These are phyloP conservation scores for Xylariaceae sp. DNA, from an alignment of 2,329 filamentous ascomycete genomes.

Conservation along the genomic window DNA sequence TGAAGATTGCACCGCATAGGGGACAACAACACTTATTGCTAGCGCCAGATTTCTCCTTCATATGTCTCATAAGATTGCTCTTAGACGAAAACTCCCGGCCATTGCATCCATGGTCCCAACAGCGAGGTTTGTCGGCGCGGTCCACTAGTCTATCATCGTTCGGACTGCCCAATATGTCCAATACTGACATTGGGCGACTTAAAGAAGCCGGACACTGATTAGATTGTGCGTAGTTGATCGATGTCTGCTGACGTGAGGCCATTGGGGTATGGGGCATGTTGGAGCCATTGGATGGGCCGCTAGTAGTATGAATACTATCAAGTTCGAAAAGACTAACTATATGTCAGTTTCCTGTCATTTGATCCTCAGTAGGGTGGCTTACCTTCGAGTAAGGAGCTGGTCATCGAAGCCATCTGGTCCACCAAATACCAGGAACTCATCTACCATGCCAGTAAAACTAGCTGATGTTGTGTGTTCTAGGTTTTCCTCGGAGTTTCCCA, in stretches of 20 bases:
- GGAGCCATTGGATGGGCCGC: slow-evolving; percentile 1
- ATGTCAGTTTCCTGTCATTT: slow-evolving; percentile 6
- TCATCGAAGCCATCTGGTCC: slow-evolving; percentile 16
- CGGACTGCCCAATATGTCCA: slow-evolving; percentile 29
- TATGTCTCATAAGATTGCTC: slow-evolving; percentile 40
- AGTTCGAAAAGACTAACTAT: slow-evolving; percentile 14
- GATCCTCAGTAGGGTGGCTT: background rate
- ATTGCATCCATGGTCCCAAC: slow-evolving; percentile 41
- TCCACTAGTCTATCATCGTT: slow-evolving; percentile 27
- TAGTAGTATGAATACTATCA: slow-evolving; percentile 7
- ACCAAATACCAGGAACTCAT: slow-evolving; percentile 24
- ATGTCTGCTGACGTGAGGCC: background rate
- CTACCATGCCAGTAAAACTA: slow-evolving; percentile 21
- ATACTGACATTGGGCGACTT: slow-evolving; percentile 16
- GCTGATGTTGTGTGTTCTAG: slow-evolving; percentile 2
- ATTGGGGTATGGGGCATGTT: slow-evolving; percentile 3
- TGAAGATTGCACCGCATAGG: slow-evolving; percentile 40
- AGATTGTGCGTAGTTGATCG: background rate
- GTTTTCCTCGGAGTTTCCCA: slow-evolving; percentile 10
- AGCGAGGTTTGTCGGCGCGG: slow-evolving; percentile 34
- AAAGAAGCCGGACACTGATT: slow-evolving; percentile 5
- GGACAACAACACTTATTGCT: slow-evolving; percentile 37
- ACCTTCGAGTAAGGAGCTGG: slow-evolving; percentile 19
- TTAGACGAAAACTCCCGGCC: slow-evolving; percentile 39
- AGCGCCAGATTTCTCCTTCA: slow-evolving; percentile 38